Conservation (phyloP, 2,329 filamentous ascomycete species). For the Aspergillus hortae region DNA sequence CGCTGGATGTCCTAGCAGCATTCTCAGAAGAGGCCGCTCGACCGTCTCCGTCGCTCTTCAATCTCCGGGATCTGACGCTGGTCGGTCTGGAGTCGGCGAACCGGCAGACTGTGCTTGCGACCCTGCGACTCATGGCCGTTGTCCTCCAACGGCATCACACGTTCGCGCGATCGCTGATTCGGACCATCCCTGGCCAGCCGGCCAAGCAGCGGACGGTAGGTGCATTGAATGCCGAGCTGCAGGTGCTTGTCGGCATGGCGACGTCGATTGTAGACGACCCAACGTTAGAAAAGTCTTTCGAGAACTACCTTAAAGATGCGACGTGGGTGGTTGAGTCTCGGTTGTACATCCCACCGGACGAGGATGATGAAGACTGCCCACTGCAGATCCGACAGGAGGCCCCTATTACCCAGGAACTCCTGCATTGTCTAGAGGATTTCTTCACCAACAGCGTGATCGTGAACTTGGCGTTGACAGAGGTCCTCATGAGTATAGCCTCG, state of each 20-base stretch:
- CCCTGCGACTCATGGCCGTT: constrained; percentile 79
- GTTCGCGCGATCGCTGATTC: constrained; percentile 69
- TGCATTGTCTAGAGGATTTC: constrained; percentile 69
- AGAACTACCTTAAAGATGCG: constrained; percentile 48
- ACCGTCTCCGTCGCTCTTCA: constrained; percentile 84
- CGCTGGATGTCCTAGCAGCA: constrained; percentile 79
- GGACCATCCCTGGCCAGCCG: constrained; percentile 45
- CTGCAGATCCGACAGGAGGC: constrained; percentile 65
- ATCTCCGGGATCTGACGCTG: constrained; percentile 83
- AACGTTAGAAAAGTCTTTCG: constrained; percentile 40
- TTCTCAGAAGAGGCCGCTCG: constrained; percentile 71
- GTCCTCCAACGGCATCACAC: constrained; percentile 84
- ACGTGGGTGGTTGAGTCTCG: constrained; percentile 47
- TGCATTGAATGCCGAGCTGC: constrained; percentile 40
- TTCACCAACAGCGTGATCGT: constrained; percentile 88
- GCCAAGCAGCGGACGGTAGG: constrained; percentile 33
- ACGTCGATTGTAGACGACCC: constrained; percentile 36
- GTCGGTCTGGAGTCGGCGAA: constrained; percentile 81
- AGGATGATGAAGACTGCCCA: constrained; percentile 52
- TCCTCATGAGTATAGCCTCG: constrained; percentile 74
- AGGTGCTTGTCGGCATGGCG: constrained; percentile 35
- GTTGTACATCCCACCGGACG: constrained; percentile 28
- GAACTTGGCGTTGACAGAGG: constrained; percentile 82
- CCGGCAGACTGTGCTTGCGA: constrained; percentile 83
- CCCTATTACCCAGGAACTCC: constrained; percentile 50